These are phyloP conservation scores for Coprinopsis marcescibilis DNA, from an alignment of 768 basidiomycete genomes.

Conservation along the genomic window DNA sequence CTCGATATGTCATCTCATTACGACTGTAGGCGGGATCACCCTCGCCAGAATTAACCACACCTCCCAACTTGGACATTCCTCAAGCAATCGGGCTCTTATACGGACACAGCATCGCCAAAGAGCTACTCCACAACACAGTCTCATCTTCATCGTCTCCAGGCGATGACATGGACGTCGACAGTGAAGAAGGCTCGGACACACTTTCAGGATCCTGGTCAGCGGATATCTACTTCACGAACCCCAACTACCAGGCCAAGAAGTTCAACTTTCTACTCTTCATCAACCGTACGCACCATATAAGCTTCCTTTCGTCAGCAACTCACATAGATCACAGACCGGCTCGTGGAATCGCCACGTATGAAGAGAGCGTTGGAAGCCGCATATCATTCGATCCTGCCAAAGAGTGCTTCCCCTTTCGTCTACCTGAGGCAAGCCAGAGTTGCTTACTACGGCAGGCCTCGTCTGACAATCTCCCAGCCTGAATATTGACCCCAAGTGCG, in stretches of 20 bases:
- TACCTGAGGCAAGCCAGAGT: conserved; percentile 90
- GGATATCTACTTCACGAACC: conserved; percentile 73
- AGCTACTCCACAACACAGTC: conserved; percentile 49
- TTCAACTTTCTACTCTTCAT: conserved; percentile 87
- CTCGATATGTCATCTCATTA: neutral
- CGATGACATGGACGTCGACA: conserved; percentile 24
- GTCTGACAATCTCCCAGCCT: too few species aligned
- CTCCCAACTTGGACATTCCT: conserved; percentile 54
- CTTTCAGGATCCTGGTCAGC: conserved; percentile 71
- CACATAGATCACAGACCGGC: conserved; percentile 54
- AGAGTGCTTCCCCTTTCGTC: conserved; percentile 86
- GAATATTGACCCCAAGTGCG: conserved; percentile 75
- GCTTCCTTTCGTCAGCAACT: neutral
- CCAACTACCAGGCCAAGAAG: conserved; percentile 87
- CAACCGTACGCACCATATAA: conserved; percentile 61
- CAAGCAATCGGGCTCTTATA: conserved; percentile 80
- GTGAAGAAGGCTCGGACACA: conserved; percentile 25
- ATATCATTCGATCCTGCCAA: conserved; percentile 81
- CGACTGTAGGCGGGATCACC: conserved; percentile 56
- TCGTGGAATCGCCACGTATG: conserved; percentile 85
- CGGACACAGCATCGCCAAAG: conserved; percentile 72
- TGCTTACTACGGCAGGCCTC: too few species aligned
- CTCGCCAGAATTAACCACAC: conserved; percentile 77
- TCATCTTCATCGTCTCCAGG: conserved; percentile 31
- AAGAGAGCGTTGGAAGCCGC: conserved; percentile 83